Evolutionary conservation across 179 eudicot species (phyloP), one percentile per base, ranked within the genome.

Genomic region (Gypsophila paniculata): DNA sequence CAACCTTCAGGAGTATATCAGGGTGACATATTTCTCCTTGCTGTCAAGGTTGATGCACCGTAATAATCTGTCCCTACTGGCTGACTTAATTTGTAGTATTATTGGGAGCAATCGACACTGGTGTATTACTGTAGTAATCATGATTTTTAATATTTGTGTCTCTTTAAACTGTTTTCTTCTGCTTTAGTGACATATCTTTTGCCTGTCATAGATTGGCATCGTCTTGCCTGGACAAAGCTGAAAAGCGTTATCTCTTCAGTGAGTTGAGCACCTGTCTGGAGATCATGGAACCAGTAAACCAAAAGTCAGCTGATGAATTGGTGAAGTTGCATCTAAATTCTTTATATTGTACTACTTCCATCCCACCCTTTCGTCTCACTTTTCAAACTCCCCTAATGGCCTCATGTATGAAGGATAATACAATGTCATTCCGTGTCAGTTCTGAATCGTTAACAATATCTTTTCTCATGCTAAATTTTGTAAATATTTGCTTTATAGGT

Each of bases 1-100:
- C 97, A 88, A 78, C 87, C 92, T 32, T 89, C 92, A 0, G 99
- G 99, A 76, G 86, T 89, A 68, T 94, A 94, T 65, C 96, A 91
- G 76, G 99, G 99, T 77, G 94, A 91, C 70, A 42, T 94, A 38
- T 79, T 85, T 52, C 70, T 94, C 66, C 86, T 89, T 72, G 96
- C 97, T 77, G 77, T 84, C 58, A 88, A 86, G 87, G 82, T 86
- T 65, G 90, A 91, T 74, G 70, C 96, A 84, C 90, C 81, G 99
- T 91, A 84, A 85, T 84, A 55, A 68, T 74, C 85, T 83, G 61
- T 73, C 75, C 83, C 79, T 69, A 75, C 69, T 66, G 58, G 70
- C 81, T 74, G 58, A 81, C 80, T 78, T 82, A 68, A 76, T 46
- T 77, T 76, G 73, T 82, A 42, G 68, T 72, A 60, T 76, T 69